Percentiles rank a stretch among this genome's conserved stretches.
These are phyloP conservation scores for Cladorrhinum samala DNA, from an alignment of 495 filamentous ascomycete genomes.

Conservation along the genomic window DNA sequence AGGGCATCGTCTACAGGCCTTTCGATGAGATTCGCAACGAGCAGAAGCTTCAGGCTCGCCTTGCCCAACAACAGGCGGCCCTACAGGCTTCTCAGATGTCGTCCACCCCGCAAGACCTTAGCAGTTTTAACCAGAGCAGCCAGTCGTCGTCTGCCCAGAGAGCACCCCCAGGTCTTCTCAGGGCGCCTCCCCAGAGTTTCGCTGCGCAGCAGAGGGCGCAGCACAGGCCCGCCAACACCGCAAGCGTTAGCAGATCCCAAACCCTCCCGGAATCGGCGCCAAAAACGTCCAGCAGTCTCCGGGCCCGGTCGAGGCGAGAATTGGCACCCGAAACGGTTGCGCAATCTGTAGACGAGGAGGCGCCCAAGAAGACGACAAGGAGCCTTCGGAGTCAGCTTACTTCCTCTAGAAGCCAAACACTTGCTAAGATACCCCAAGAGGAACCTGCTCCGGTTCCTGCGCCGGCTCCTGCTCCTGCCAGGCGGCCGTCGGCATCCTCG, in stretches of 20 bases:
- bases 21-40: slow-evolving; percentile 40
- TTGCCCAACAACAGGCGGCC: slow-evolving; percentile 15
- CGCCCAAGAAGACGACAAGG: slow-evolving; percentile 16
- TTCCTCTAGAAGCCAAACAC: slow-evolving; percentile 15
- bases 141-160: slow-evolving; percentile 2
- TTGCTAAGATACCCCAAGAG: not conserved
- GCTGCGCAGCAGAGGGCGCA: slow-evolving; percentile 54
- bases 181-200: slow-evolving; percentile 48
- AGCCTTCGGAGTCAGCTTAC: slow-evolving; percentile 24
- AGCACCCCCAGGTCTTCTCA: slow-evolving; percentile 28
- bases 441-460: slow-evolving; percentile 4
- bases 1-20: slow-evolving; percentile 61
- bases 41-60: slow-evolving; percentile 26
- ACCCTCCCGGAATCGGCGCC: slow-evolving; percentile 15
- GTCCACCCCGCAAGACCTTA: slow-evolving; percentile 18
- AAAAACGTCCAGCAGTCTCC: slow-evolving; percentile 23
- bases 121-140: slow-evolving; percentile 19
- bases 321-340: not conserved
- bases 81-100: slow-evolving; percentile 9
- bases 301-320: slow-evolving; percentile 19
- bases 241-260: slow-evolving; percentile 12
- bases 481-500: not conserved
- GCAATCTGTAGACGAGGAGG: slow-evolving; percentile 12
- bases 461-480: not conserved
- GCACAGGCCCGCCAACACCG: slow-evolving; percentile 27